phyloP scores from a whole-genome alignment of 768 basidiomycete species.

The Auricularia heimuer region DNA sequence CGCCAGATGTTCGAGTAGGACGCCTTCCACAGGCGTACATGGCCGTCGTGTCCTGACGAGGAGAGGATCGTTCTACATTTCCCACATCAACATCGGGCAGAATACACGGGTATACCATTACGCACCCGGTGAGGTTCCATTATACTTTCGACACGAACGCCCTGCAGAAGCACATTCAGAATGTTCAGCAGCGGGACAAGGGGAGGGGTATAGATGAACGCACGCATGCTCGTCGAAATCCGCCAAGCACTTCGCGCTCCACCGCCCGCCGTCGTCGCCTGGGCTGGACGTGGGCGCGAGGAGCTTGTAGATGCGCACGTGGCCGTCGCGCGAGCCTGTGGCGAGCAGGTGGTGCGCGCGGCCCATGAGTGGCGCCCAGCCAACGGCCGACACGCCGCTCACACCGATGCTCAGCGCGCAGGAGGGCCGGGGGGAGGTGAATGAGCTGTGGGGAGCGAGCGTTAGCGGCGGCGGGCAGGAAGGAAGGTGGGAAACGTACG shows the following conservation, averaged over 20 bases:
- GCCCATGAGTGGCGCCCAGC: constrained; percentile 93
- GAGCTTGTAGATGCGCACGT: constrained; percentile 84
- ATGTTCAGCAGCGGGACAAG: background rate
- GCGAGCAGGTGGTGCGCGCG: constrained; percentile 92
- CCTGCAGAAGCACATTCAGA: no score
- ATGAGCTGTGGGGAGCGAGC: constrained; percentile 43
- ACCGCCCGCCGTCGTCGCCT: constrained; percentile 51
- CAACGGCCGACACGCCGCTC: constrained; percentile 64
- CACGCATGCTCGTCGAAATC: constrained; percentile 85
- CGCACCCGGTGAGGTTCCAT: constrained; percentile 85
- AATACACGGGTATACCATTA: no score
- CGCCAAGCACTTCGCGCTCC: constrained; percentile 52
- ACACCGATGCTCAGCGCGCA: constrained; percentile 47
- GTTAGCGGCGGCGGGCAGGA: background rate
- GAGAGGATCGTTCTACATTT: constrained; percentile 64
- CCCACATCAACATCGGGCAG: no score
- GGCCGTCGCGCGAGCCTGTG: constrained; percentile 78
- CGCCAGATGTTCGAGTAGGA: constrained; percentile 79
- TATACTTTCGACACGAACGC: constrained; percentile 77
- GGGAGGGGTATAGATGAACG: constrained; percentile 15
- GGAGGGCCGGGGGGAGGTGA: constrained; percentile 61
- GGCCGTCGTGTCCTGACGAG: constrained; percentile 74
- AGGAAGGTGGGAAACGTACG: constrained; percentile 30
- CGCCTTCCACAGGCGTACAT: constrained; percentile 78
- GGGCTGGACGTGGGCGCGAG: constrained; percentile 44